These are phyloP conservation scores for Fusarium tjaetaba DNA, from an alignment of 2,329 filamentous ascomycete species.

Conservation along the genomic window DNA sequence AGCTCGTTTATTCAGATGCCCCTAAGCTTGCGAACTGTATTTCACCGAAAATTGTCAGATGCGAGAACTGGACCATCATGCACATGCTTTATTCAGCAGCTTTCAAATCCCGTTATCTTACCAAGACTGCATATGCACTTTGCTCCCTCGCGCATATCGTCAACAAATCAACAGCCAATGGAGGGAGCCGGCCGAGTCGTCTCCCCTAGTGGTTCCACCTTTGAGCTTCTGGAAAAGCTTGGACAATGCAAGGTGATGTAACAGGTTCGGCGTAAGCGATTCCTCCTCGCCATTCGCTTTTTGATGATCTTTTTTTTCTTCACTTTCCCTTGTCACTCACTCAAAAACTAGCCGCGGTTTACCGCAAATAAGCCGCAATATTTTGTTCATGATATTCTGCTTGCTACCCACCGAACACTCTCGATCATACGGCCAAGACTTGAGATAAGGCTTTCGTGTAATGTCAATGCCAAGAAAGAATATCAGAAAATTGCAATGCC, in stretches of 20 bases:
- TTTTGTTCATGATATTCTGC: neutral
- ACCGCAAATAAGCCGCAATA: slow-evolving; percentile 29
- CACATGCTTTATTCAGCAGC: neutral
- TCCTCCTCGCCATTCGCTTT: neutral
- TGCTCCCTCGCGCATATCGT: neutral
- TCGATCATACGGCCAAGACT: slow-evolving; percentile 14
- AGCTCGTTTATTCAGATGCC: slow-evolving; percentile 12
- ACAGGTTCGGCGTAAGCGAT: slow-evolving; percentile 32
- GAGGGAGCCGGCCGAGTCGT: slow-evolving; percentile 29
- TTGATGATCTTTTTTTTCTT: neutral
- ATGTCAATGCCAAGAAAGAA: neutral
- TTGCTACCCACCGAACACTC: slow-evolving; percentile 11
- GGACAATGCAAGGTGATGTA: slow-evolving; percentile 41
- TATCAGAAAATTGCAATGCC: neutral
- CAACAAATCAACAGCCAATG: slow-evolving; percentile 5
- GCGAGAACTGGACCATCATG: neutral
- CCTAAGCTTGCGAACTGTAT: slow-evolving; percentile 2
- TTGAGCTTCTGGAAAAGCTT: slow-evolving; percentile 19
- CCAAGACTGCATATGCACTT: neutral
- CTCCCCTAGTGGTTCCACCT: slow-evolving; percentile 17
- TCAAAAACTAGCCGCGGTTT: slow-evolving; percentile 16
- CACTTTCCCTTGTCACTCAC: neutral
- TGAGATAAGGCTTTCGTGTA: slow-evolving; percentile 7
- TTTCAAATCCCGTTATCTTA: slow-evolving; percentile 3
- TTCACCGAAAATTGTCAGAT: neutral